A percentile compares a stretch with the other conserved stretches of the same genome.
phyloP scores from a whole-genome alignment of 805 yeast genomes.

The Starmerella sirachaensis region DNA sequence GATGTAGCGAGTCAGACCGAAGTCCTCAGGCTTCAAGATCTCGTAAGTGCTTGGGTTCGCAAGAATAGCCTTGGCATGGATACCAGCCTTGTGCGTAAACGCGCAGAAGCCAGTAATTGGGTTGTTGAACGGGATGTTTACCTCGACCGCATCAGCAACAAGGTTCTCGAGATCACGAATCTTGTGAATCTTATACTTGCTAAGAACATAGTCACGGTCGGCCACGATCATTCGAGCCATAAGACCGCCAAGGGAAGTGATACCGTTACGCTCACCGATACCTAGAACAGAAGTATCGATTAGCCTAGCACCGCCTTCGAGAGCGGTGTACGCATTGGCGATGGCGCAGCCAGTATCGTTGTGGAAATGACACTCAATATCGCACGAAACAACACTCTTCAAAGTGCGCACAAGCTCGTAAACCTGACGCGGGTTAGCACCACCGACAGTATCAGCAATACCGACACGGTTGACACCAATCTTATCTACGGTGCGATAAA shows the following conservation, averaged over 20 bases:
- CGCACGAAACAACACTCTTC: constrained; percentile 87
- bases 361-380: constrained; percentile 97
- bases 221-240: constrained; percentile 99
- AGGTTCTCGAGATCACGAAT: constrained; percentile 89
- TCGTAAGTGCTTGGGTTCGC: constrained; percentile 99
- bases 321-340: constrained; percentile 95
- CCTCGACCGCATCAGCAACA: constrained; percentile 96
- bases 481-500: constrained; percentile 91
- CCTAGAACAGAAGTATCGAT: constrained; percentile 94
- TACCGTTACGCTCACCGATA: constrained; percentile 98
- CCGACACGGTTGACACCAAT: constrained; percentile 98
- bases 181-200: constrained; percentile 91
- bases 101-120: constrained; percentile 99
- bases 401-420: constrained; percentile 91
- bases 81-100: constrained; percentile 98
- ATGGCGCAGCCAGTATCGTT: constrained; percentile 98
- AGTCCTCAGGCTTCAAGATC: constrained; percentile 86
- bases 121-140: constrained; percentile 93
- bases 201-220: constrained; percentile 86
- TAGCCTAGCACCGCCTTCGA: constrained; percentile 93
- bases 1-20: constrained; percentile 90
- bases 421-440: constrained; percentile 98
- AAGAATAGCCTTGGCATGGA: constrained; percentile 95
- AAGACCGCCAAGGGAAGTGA: constrained; percentile 92
- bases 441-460: constrained; percentile 97